Percentiles rank a stretch among this genome's conserved stretches.
Evolutionary conservation across 768 basidiomycete genomes (phyloP).

Genomic region (Lentinula guzmanii): DNA sequence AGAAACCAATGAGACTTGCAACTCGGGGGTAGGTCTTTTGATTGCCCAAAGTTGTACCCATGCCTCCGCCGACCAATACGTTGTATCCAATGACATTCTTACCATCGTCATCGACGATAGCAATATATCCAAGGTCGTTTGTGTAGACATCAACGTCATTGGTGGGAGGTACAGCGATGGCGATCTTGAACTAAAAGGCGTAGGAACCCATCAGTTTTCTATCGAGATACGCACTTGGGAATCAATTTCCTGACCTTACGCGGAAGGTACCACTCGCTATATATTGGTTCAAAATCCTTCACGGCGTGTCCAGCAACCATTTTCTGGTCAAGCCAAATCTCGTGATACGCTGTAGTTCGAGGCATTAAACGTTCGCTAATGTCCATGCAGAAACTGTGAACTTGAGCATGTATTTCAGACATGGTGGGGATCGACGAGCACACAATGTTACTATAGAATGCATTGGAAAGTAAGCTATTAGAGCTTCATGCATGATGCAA

Average conservation of each 20-base stretch:
- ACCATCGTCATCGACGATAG: constrained; percentile 68
- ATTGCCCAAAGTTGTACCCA: constrained; percentile 99
- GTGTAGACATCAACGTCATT: constrained; percentile 96
- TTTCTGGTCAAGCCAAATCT: constrained; percentile 99
- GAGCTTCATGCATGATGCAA: constrained; percentile 9
- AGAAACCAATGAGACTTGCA: constrained; percentile 88
- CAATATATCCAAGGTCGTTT: constrained; percentile 96
- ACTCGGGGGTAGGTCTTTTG: constrained; percentile 97
- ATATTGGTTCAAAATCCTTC: constrained; percentile 94
- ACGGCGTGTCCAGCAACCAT: constrained; percentile 89
- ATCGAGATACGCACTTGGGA: background rate
- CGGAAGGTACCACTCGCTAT: constrained; percentile 95
- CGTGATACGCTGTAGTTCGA: constrained; percentile 90
- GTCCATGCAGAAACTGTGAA: constrained; percentile 76
- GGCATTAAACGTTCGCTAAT: constrained; percentile 87
- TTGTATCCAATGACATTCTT: constrained; percentile 85
- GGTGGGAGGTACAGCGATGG: constrained; percentile 91
- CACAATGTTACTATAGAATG: constrained; percentile 65
- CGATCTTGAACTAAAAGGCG: constrained; percentile 77
- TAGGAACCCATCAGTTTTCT: background rate
- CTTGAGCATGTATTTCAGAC: constrained; percentile 77
- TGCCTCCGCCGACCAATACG: constrained; percentile 90
- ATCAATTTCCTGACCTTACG: constrained; percentile 44
- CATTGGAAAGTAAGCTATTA: background rate
- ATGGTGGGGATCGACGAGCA: constrained; percentile 87